Conservation (phyloP, 2,329 filamentous ascomycete genomes). For the Penicillium sp. region DNA sequence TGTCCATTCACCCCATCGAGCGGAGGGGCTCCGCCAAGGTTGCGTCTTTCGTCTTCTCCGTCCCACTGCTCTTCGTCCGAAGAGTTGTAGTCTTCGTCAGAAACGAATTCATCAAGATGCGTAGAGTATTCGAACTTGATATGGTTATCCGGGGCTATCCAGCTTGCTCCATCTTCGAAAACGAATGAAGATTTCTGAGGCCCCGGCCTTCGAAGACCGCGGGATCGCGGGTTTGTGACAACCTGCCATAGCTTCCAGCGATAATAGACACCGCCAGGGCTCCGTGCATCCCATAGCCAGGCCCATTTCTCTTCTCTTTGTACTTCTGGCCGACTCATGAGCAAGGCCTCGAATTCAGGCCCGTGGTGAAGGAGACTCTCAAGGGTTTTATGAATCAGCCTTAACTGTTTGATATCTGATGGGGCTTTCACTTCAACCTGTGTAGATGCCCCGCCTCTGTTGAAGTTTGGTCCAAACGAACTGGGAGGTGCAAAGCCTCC, state of each 20-base stretch:
- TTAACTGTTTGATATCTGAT: slow-evolving; percentile 71
- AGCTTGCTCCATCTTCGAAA: slow-evolving; percentile 73
- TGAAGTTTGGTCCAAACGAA: slow-evolving; percentile 58
- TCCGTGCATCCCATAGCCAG: slow-evolving; percentile 87
- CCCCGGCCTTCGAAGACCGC: slow-evolving; percentile 36
- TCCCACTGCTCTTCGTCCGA: slow-evolving; percentile 73
- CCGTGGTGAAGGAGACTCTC: slow-evolving; percentile 77
- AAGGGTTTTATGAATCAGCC: slow-evolving; percentile 82
- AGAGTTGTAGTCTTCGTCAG: slow-evolving; percentile 80
- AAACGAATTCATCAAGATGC: slow-evolving; percentile 72
- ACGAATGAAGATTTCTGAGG: slow-evolving; percentile 56
- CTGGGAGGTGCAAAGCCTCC: slow-evolving; percentile 73
- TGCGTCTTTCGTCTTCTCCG: slow-evolving; percentile 44
- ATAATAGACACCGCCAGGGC: slow-evolving; percentile 80
- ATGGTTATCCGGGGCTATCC: slow-evolving; percentile 69
- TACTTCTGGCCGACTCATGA: slow-evolving; percentile 83
- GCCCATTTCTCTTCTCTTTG: slow-evolving; percentile 87
- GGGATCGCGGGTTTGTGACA: slow-evolving; percentile 61
- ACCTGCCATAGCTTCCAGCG: slow-evolving; percentile 88
- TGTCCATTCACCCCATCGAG: slow-evolving; percentile 38
- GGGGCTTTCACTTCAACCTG: slow-evolving; percentile 74
- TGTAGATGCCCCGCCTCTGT: slow-evolving; percentile 50
- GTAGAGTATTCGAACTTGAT: slow-evolving; percentile 81
- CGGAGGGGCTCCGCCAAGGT: slow-evolving; percentile 42
- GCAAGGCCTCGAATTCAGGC: slow-evolving; percentile 81